These are phyloP conservation scores for Quillaja saponaria DNA, from an alignment of 306 rosid genomes.

Conservation along the genomic window DNA sequence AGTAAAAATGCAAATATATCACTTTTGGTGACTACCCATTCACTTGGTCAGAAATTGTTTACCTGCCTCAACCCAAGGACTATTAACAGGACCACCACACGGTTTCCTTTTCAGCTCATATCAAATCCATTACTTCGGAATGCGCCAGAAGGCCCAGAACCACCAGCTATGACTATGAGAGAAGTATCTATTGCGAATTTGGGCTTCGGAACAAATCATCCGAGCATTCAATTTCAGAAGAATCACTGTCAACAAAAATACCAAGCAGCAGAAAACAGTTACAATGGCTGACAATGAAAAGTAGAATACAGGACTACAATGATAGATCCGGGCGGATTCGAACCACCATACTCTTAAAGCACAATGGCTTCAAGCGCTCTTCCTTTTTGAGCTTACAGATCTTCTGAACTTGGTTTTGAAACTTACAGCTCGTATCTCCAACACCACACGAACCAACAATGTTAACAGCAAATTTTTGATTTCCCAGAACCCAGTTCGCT, in stretches of 20 bases:
- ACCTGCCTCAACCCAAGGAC: too few species aligned
- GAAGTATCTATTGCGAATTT: too few species aligned
- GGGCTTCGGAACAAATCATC: conserved; percentile 40
- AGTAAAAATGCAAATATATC: too few species aligned
- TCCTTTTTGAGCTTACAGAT: conserved; percentile 69
- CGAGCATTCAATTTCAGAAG: conserved; percentile 31
- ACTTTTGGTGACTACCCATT: too few species aligned
- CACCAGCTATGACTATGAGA: conserved; percentile 45
- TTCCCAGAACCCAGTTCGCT: too few species aligned
- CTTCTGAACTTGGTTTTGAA: conserved; percentile 7
- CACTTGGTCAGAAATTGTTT: too few species aligned
- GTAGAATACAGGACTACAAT: neutral
- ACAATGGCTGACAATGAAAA: neutral
- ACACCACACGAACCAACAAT: too few species aligned
- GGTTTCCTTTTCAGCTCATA: too few species aligned
- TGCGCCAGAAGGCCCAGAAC: conserved; percentile 31
- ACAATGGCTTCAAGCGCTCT: conserved; percentile 48
- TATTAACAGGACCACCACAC: too few species aligned
- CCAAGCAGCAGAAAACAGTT: neutral
- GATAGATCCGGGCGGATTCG: conserved; percentile 71
- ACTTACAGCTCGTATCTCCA: neutral
- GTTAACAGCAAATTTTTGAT: too few species aligned
- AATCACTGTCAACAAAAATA: conserved; percentile 3
- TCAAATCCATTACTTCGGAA: conserved; percentile 39
- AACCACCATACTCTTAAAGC: conserved; percentile 77